Evolutionary conservation across 805 yeast genomes (phyloP).

Genomic region (Hanseniaspora guilliermondii): DNA sequence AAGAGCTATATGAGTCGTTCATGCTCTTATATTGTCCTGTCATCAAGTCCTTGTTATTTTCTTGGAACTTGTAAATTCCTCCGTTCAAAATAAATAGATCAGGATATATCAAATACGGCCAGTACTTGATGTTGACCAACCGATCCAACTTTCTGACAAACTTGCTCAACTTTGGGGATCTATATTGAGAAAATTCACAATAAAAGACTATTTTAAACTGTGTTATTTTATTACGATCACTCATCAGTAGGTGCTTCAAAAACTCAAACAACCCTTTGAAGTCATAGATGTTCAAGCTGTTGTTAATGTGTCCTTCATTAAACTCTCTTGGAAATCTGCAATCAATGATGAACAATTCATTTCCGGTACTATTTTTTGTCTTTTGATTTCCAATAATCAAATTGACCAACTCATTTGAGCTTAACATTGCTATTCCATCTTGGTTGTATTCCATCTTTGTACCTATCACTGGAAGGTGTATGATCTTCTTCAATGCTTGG

Average conservation of each 20-base stretch:
- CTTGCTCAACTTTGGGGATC: conserved; percentile 90
- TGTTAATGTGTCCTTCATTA: conserved; percentile 81
- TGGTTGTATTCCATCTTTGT: conserved; percentile 5
- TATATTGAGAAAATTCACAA: conserved; percentile 83
- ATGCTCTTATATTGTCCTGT: conserved; percentile 78
- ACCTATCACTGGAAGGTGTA: not conserved
- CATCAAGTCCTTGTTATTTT: conserved; percentile 45
- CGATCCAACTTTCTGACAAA: conserved; percentile 79
- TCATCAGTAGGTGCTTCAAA: conserved; percentile 15
- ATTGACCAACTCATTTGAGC: not conserved
- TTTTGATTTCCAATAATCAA: not conserved
- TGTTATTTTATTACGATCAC: not conserved
- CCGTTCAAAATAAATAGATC: conserved; percentile 82
- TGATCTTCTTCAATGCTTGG: not conserved
- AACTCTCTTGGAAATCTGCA: conserved; percentile 89
- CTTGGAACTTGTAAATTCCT: conserved; percentile 74
- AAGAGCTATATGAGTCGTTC: conserved; percentile 28
- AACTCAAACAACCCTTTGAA: conserved; percentile 51
- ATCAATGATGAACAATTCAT: conserved; percentile 43
- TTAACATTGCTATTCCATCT: conserved; percentile 11
- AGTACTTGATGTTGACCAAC: conserved; percentile 52
- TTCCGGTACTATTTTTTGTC: not conserved
- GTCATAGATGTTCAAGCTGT: conserved; percentile 65
- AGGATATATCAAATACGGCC: conserved; percentile 77
- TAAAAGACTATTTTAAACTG: conserved; percentile 51